phyloP scores from a whole-genome alignment of 495 filamentous ascomycete genomes.

The Penicillium ucsense region DNA sequence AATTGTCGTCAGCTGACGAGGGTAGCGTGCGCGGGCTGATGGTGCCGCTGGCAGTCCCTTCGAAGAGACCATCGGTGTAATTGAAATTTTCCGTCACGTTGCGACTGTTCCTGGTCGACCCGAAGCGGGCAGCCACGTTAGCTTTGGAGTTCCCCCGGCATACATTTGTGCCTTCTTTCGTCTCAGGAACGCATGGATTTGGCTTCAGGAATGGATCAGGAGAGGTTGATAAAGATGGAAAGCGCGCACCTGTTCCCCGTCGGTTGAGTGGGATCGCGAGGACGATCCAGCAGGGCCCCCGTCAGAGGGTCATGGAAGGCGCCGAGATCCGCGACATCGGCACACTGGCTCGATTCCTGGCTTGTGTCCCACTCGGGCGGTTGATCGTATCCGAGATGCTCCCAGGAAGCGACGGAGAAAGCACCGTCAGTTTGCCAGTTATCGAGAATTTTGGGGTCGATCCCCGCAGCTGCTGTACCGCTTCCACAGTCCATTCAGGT shows the following conservation, averaged over 20 bases:
- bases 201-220: too few species aligned
- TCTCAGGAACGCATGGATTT: not conserved
- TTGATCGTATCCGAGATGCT: slow-evolving; percentile 31
- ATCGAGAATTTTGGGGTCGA: slow-evolving; percentile 41
- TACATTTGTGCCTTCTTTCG: not conserved
- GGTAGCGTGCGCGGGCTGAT: slow-evolving; percentile 35
- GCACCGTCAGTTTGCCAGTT: slow-evolving; percentile 33
- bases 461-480: slow-evolving; percentile 34
- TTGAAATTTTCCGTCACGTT: slow-evolving; percentile 24
- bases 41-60: slow-evolving; percentile 31
- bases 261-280: slow-evolving; percentile 12
- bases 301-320: slow-evolving; percentile 23
- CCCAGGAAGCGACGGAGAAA: slow-evolving; percentile 33
- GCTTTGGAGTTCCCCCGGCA: not conserved
- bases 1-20: slow-evolving; percentile 37
- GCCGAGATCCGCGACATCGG: slow-evolving; percentile 29
- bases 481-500: slow-evolving; percentile 41
- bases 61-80: slow-evolving; percentile 21
- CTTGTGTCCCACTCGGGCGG: slow-evolving; percentile 36
- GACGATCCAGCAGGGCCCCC: slow-evolving; percentile 17
- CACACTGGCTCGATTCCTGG: slow-evolving; percentile 35
- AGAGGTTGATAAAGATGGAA: not conserved
- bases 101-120: slow-evolving; percentile 18
- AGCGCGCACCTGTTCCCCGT: slow-evolving; percentile 20
- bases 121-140: slow-evolving; percentile 8